Evolutionary conservation across 1,284 basidiomycete species (phyloP), one percentile per base, ranked within the genome.

Genomic region (Pseudozyma sp.): DNA sequence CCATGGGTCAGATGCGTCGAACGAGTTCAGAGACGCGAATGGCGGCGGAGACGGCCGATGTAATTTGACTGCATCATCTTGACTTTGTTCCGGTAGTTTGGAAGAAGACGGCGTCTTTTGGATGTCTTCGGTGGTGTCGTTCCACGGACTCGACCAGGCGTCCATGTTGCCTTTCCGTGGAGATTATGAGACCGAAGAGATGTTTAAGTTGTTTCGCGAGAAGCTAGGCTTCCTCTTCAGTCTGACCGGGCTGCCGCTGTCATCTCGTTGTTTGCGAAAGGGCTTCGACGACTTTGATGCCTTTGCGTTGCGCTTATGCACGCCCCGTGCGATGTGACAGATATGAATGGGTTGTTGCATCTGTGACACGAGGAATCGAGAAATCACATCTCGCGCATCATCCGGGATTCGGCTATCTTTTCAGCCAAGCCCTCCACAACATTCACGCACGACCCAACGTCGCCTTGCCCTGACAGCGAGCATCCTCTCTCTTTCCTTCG

Each of bases 121-220:
- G 8, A 34, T 47, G 35, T 31, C 44, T 21, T 73, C 70, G 25
- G 25, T 6, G 6, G 25, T 31, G 53, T 73, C 65, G 43, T 51
- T 58, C 70, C 70, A 73, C 18, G 70, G 70, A 49, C 70, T 73
- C 16, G 70, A 68, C 70, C 70, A 73, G n/a, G 70, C 64, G 45
- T 73, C 70, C 70, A 73, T 73, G 12, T 13, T 58, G 59, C 34
- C 39, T 14, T 5, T 14, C 25, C 14, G 16, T 0, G 21, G 14
- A 44, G n/a, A n/a, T n/a, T 9, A 25, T n/a, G 14, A 16, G 43
- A 11, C 13, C 34, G 16, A 35, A 21, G 14, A 14, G n/a, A 18
- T 11, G 34, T 38, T 51, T 36, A 13, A 4, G 39, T 38, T 19
- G 21, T 13, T 12, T 38, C 16, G 9, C 12, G n/a, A 40, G 39